Evolutionary conservation across 352 stramenopile species (phyloP), one percentile per base, ranked within the genome.

Genomic region (Globisporangium emineosum): DNA sequence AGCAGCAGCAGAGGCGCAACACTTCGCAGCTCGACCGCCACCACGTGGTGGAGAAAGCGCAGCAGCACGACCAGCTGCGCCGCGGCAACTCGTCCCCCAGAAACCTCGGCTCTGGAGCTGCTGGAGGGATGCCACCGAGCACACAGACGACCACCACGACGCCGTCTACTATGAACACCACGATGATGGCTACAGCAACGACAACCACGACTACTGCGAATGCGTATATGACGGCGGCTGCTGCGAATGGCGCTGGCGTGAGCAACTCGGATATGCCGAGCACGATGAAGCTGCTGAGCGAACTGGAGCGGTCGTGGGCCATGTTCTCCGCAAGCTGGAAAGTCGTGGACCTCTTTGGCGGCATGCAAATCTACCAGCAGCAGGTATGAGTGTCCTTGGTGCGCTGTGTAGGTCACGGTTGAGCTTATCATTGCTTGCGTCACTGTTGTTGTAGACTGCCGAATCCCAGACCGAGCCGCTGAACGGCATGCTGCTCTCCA

Each of bases 281-380:
- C 57, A 89, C 78, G 23, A 70, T 90, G 25, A 89, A 86, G 71
- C 69, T 90, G 30, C 63, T 90, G 69, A 88, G 79, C 62, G 81
- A 90, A 56, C 64, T 90, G n/a, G 81, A 90, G 66, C 68, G 71
- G 21, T 90, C 81, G 10, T 89, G 79, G 78, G 70, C 79, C 65
- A 90, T 90, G 81, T 90, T 90, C 62, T 69, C 77, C 4, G 77
- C 79, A 29, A 79, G 68, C 35, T 90, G 81, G 81, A 77, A 73
- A 50, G 81, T 89, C 49, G 78, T 83, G 61, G 81, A 90, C 51
- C 67, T 90, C 52, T 90, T 90, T 53, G 76, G 72, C 4, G 81
- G 81, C 60, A 69, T 87, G 65, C 81, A 90, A 65, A 78, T 90
- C 55, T 90, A 79, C 73, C 79, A 89, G 60, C 77, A 90, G 64